A percentile compares a stretch with the other conserved stretches of the same genome.
Conservation (phyloP, 2,329 filamentous ascomycete genomes). For the Aplosporella prunicola region DNA sequence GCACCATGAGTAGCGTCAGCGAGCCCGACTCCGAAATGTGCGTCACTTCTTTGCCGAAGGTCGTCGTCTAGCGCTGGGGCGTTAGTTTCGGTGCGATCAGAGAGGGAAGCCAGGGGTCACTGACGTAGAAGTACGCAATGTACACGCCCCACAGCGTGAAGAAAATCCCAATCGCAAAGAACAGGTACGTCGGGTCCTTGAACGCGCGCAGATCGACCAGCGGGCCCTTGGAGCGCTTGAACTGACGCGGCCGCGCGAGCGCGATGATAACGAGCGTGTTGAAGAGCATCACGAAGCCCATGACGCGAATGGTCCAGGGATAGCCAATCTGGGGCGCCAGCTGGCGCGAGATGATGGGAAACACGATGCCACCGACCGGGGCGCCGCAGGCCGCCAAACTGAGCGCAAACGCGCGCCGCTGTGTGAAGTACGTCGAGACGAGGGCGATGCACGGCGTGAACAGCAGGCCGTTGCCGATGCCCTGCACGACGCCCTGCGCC, state of each 20-base stretch:
- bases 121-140: conserved; percentile 50
- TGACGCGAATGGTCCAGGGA: conserved; percentile 17
- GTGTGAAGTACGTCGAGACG: conserved; percentile 29
- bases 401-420: conserved; percentile 23
- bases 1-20: conserved; percentile 23
- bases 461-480: conserved; percentile 35
- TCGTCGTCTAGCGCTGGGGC: too few relatives aligned
- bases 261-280: conserved; percentile 22
- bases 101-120: not conserved
- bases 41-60: not conserved
- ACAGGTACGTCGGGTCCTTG: conserved; percentile 42
- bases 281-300: conserved; percentile 35
- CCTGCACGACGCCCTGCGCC: conserved; percentile 39
- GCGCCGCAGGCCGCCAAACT: conserved; percentile 17
- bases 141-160: conserved; percentile 42
- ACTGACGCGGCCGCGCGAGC: conserved; percentile 35
- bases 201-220: conserved; percentile 49
- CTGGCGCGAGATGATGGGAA: conserved; percentile 13
- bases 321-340: conserved; percentile 15
- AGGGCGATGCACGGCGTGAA: conserved; percentile 30
- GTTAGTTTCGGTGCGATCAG: too few relatives aligned
- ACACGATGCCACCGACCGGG: conserved; percentile 15
- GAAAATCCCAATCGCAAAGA: conserved; percentile 36
- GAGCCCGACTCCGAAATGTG: conserved; percentile 24
- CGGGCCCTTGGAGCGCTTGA: conserved; percentile 35